Conservation (phyloP, 2,329 filamentous ascomycete genomes). For the Diplodia corticola region DNA sequence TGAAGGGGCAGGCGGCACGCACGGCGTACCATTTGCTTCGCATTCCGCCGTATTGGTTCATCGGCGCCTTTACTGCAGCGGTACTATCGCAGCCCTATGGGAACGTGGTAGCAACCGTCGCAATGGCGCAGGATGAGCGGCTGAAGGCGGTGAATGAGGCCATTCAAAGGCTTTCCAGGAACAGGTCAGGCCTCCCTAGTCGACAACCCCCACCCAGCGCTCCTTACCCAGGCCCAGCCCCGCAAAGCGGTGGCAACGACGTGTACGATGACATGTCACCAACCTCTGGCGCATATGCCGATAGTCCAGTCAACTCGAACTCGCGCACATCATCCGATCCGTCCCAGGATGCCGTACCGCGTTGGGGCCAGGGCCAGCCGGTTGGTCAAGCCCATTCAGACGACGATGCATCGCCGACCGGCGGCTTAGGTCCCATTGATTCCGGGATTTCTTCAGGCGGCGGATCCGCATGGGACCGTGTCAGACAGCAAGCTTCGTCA, state of each 20-base stretch:
- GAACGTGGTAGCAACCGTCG: background rate
- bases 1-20: constrained; percentile 39
- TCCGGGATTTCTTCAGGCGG: constrained; percentile 24
- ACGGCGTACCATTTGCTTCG: constrained; percentile 34
- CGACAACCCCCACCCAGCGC: background rate
- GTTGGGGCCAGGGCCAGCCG: constrained; percentile 25
- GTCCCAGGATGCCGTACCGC: background rate
- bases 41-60: constrained; percentile 34
- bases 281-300: constrained; percentile 36
- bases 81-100: constrained; percentile 19
- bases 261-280: constrained; percentile 44
- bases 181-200: background rate
- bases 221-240: background rate
- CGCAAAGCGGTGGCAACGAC: background rate
- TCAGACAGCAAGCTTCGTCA: constrained; percentile 39
- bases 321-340: constrained; percentile 28
- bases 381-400: constrained; percentile 26
- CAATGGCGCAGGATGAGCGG: constrained; percentile 32
- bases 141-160: constrained; percentile 10
- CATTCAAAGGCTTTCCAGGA: background rate
- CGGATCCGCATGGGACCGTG: constrained; percentile 48
- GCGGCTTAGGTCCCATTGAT: constrained; percentile 39
- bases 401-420: constrained; percentile 40
- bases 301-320: constrained; percentile 36
- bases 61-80: constrained; percentile 35